phyloP scores from a whole-genome alignment of 768 basidiomycete genomes.

The Suillus sp. region DNA sequence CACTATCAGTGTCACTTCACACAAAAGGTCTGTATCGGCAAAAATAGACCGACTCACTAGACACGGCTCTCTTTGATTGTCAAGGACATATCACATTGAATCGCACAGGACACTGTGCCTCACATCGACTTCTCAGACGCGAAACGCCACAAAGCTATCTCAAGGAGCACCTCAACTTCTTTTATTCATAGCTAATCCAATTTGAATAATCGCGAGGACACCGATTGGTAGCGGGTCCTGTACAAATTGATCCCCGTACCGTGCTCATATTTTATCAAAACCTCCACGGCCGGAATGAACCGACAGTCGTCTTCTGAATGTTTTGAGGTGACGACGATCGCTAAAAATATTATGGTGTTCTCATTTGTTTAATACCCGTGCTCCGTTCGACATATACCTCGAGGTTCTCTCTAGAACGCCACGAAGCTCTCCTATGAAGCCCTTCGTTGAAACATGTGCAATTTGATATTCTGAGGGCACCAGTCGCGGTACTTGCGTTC shows the following conservation, averaged over 20 bases:
- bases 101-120: background rate
- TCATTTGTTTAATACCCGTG: background rate
- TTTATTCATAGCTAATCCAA: background rate
- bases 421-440: background rate
- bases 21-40: background rate
- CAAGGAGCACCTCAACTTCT: background rate
- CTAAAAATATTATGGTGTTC: background rate
- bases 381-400: background rate
- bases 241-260: background rate
- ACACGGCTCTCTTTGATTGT: background rate
- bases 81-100: background rate
- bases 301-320: background rate
- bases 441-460: background rate
- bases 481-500: background rate
- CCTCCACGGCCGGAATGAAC: background rate
- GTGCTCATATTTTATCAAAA: background rate
- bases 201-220: background rate
- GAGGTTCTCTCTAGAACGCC: background rate
- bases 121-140: background rate
- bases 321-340: background rate
- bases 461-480: constrained; percentile 1
- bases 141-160: background rate
- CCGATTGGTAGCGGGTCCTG: background rate
- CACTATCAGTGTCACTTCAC: too few relatives aligned
- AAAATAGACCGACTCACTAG: background rate